Evolutionary conservation across 139 green algal genomes (phyloP), one percentile per base, ranked within the genome.

Genomic region (Chlorella sp.): DNA sequence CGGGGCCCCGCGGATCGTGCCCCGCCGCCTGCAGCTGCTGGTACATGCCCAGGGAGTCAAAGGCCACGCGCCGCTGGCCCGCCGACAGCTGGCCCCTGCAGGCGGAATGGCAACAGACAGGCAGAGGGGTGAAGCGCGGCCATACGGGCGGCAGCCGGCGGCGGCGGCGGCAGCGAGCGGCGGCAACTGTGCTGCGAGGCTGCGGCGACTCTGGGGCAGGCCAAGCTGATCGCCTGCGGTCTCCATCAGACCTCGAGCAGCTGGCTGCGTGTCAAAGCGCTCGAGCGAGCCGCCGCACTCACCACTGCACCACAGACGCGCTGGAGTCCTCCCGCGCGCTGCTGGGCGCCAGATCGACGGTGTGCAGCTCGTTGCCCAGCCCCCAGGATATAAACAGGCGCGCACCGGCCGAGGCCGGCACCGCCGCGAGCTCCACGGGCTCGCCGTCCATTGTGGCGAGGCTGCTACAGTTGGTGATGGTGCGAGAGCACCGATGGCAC

Each of bases 331-430:
- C 38, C 6, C 72, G 83, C 23, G 17, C 5, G 79, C 76, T 38
- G 83, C 56, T 21, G 68, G 21, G 5, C 89, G 39, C 39, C 68
- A 85, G 1, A 89, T 80, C 81, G 17, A 60, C 69, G 9, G 72
- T 41, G 20, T 83, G 65, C 5, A 94, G 56, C 85, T 94, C 87
- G 23, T 88, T 91, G 30, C 91, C 91, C 12, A 76, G 69, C 15
- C 90, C 89, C 87, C 87, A 94, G 57, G 64, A 84, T 60, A 94
- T 90, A 38, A 88, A 68, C 28, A 94, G 79, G 2, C 86, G 84
- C 6, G 80, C 80, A 1, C 87, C 85, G 25, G 25, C 25, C 2
- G 84, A 62, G 28, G 78, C 73, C 13, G 84, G 84, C 55, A 91
- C 79, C 1, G 20, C 39, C 3, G 57, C 82, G 15, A 86, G 56